phyloP scores from a whole-genome alignment of 306 rosid genomes.

The Begonia peltatifolia region DNA sequence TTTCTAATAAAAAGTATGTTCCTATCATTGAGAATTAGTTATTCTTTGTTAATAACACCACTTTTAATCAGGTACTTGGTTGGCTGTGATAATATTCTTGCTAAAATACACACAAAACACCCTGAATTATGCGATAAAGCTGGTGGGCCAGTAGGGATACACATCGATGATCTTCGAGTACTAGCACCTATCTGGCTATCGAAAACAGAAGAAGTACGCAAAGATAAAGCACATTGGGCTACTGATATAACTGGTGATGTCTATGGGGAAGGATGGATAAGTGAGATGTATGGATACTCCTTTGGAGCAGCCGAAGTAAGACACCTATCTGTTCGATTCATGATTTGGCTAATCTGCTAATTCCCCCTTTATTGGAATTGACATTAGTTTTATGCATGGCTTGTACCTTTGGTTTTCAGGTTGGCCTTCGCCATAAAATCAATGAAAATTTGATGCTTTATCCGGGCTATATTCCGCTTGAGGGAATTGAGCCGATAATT shows the following conservation, averaged over 20 bases:
- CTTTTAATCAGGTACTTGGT: constrained; percentile 51
- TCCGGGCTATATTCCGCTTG: constrained; percentile 77
- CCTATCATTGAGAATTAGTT: no score
- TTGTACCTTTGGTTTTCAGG: constrained; percentile 33
- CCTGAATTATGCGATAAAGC: constrained; percentile 94
- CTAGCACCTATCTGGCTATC: constrained; percentile 99
- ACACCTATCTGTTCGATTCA: constrained; percentile 4
- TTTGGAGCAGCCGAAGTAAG: constrained; percentile 97
- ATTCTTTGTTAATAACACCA: no score
- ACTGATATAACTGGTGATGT: constrained; percentile 91
- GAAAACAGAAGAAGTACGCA: constrained; percentile 93
- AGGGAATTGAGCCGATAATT: constrained; percentile 78
- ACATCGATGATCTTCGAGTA: constrained; percentile 72
- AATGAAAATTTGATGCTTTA: constrained; percentile 92
- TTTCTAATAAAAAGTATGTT: no score
- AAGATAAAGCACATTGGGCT: constrained; percentile 82
- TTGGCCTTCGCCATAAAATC: constrained; percentile 89
- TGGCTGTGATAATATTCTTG: constrained; percentile 86
- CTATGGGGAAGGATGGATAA: constrained; percentile 87
- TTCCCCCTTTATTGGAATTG: no score
- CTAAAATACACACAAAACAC: constrained; percentile 72
- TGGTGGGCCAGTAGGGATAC: constrained; percentile 88
- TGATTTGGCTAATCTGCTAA: neutral
- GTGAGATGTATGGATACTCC: constrained; percentile 99
- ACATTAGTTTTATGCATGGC: no score